phyloP scores from a whole-genome alignment of 78 protist species.

The Cavenderia fasciculata region DNA sequence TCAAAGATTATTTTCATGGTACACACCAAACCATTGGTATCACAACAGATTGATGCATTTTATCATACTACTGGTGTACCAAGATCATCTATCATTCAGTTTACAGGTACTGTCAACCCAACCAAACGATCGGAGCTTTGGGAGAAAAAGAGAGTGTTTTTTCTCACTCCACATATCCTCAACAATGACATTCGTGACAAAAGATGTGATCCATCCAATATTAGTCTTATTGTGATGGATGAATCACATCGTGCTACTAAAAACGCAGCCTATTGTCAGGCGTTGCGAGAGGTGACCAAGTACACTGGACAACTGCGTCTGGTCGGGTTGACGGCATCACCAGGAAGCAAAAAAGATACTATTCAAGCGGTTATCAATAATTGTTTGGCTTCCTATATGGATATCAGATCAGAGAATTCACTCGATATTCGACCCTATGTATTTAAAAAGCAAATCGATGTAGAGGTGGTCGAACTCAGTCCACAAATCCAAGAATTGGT shows the following conservation, averaged over 20 bases:
- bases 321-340: slow-evolving; percentile 97
- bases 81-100: neutral
- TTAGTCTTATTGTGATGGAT: slow-evolving; percentile 85
- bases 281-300: slow-evolving; percentile 25
- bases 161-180: slow-evolving; percentile 92
- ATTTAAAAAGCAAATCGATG: slow-evolving; percentile 13
- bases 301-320: slow-evolving; percentile 82
- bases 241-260: slow-evolving; percentile 94
- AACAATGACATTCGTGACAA: slow-evolving; percentile 79
- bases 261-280: slow-evolving; percentile 81
- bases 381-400: slow-evolving; percentile 82
- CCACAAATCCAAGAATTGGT: neutral
- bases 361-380: slow-evolving; percentile 87
- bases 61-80: slow-evolving; percentile 56
- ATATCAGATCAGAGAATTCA: slow-evolving; percentile 73
- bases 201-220: slow-evolving; percentile 18
- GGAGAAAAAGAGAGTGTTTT: slow-evolving; percentile 86
- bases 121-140: slow-evolving; percentile 28
- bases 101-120: slow-evolving; percentile 82
- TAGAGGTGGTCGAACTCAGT: neutral
- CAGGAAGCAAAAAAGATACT: slow-evolving; percentile 82
- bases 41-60: slow-evolving; percentile 95
- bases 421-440: slow-evolving; percentile 78
- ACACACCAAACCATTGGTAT: slow-evolving; percentile 95
- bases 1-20: slow-evolving; percentile 95